These are phyloP conservation scores for Boletus huronensis DNA, from an alignment of 768 basidiomycete genomes.

Conservation along the genomic window DNA sequence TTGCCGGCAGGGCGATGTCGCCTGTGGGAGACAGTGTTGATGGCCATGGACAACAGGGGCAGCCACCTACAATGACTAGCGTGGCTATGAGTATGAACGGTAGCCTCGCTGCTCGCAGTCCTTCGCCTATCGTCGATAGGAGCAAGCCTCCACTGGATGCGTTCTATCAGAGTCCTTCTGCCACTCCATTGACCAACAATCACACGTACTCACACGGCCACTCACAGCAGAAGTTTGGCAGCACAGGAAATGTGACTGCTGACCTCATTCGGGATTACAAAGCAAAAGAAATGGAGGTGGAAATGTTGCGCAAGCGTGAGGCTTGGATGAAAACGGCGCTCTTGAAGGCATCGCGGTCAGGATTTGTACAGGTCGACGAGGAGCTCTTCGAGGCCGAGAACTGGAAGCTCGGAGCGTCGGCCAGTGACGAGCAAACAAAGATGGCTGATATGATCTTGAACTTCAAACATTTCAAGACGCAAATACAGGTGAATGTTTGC, in stretches of 20 bases:
- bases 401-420: constrained; percentile 33
- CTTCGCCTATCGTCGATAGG: constrained; percentile 56
- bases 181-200: constrained; percentile 49
- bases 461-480: constrained; percentile 86
- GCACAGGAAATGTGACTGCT: constrained; percentile 65
- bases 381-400: constrained; percentile 40
- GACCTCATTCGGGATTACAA: constrained; percentile 80
- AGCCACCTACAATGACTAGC: constrained; percentile 48
- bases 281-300: constrained; percentile 78
- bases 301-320: constrained; percentile 70
- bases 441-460: constrained; percentile 70
- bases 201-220: constrained; percentile 41
- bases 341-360: constrained; percentile 67
- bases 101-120: constrained; percentile 45
- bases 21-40: constrained; percentile 41
- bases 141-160: constrained; percentile 57
- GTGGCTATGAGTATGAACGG: constrained; percentile 54
- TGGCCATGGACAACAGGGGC: constrained; percentile 19
- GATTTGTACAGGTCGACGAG: constrained; percentile 67
- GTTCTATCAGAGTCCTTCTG: constrained; percentile 46
- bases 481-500: constrained; percentile 67
- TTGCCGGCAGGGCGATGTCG: constrained; percentile 54
- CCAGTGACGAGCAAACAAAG: constrained; percentile 43
- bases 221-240: constrained; percentile 39
- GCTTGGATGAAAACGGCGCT: constrained; percentile 85